Percentiles rank a stretch among this genome's conserved stretches.
These are phyloP conservation scores for Curvularia eragrostidis DNA, from an alignment of 2,329 filamentous ascomycete species.

Conservation along the genomic window DNA sequence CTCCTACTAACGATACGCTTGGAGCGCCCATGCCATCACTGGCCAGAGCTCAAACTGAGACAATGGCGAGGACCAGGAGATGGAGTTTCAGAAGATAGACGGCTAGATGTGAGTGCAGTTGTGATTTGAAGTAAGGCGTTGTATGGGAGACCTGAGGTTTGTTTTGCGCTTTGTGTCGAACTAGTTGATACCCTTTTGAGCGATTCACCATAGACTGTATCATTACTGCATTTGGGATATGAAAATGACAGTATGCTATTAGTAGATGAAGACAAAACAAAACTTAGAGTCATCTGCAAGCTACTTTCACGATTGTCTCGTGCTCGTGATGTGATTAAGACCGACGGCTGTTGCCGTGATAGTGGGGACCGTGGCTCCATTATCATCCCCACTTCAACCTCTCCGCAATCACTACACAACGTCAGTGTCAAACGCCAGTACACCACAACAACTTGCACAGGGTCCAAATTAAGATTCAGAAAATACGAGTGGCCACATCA, in stretches of 20 bases:
- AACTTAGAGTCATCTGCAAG: background rate
- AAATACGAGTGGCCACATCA: background rate
- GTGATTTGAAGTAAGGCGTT: background rate
- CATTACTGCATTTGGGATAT: background rate
- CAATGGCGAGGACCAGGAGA: constrained; percentile 14
- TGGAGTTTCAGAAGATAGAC: constrained; percentile 23
- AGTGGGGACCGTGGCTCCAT: constrained; percentile 8
- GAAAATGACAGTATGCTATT: background rate
- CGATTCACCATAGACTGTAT: constrained; percentile 6
- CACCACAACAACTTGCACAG: background rate
- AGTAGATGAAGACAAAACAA: background rate
- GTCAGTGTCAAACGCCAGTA: background rate
- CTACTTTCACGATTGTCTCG: background rate
- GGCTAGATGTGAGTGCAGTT: background rate
- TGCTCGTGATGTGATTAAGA: background rate
- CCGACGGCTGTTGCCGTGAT: constrained; percentile 4
- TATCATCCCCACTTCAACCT: constrained; percentile 9
- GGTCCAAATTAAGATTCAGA: background rate
- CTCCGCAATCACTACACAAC: constrained; percentile 1
- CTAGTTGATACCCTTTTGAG: constrained; percentile 9
- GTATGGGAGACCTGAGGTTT: background rate
- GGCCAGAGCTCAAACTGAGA: constrained; percentile 20
- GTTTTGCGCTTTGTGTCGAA: constrained; percentile 1
- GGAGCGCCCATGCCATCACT: constrained; percentile 5
- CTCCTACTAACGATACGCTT: background rate